Base-by-base conservation (phyloP, 345 rosid species). In the Salix caprea region DNA sequence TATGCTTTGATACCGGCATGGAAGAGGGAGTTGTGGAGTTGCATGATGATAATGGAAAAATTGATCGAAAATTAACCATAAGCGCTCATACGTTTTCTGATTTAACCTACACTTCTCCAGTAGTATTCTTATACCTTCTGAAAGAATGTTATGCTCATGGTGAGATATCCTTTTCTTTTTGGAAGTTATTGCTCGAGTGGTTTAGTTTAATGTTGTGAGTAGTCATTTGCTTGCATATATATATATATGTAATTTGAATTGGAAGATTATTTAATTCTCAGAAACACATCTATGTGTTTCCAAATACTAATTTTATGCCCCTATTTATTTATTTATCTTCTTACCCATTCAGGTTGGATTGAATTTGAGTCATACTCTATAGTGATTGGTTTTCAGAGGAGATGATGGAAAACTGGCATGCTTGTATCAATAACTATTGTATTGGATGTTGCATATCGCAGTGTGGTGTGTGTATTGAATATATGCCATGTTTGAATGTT, bases 101-200 rank as follows among this genome's bases (percentile, higher is more conserved):
- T 84, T 81, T 93, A 34, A 87, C 89, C 28, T n/a, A 82, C 77
- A 83, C 86, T 39, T 89, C 97, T 62, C 97, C 98, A 1, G 65
- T 89, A 46, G 94, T 93, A 4, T 93, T 93, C 88, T 75, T 91
- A 54, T 88, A 87, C 83, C 97, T 93, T 70, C 82, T 91, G 82
- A 90, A 93, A 84, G 90, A 89, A 84, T 90, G 95, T 69, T 93
- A 93, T 77, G 34, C 74, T 80, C 84, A 87, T 78, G 98, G 95
- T 93, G 85, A 79, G 81, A 65, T 50, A 40, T 56, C 26, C 37
- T 60, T 16, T 39, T 40, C 24, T 2, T 19, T 39, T 7, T 26
- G 32, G 50, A 2, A 26, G 18, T 15, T 64, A 68, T 64, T 24
- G 50, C 48, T 52, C 66, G 18, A 37, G 1, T 65, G 52, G 64